Base-by-base conservation (phyloP, 2,329 filamentous ascomycete genomes). In the Epichloe uncinata region DNA sequence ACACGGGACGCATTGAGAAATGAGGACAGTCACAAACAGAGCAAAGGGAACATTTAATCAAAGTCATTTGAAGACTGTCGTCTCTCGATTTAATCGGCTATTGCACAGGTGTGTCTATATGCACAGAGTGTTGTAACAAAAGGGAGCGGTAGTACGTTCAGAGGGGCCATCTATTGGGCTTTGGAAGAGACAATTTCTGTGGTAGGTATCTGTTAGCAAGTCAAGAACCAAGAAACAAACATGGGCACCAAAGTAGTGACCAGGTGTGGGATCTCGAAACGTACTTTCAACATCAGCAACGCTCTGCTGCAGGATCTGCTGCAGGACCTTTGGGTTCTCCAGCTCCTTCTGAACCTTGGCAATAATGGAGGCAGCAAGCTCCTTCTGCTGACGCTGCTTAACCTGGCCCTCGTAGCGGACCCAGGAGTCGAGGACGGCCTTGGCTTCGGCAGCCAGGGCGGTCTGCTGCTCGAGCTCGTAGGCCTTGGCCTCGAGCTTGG, bases 331-430 rank as follows among this genome's bases (percentile, higher is more conserved):
- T 70, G 94, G 93, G 80, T 86, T 96, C 80, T 96, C 87, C 52
- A 98, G 82, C 79, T 97, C 91, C 82, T 97, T 97, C 73, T 87
- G 84, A 67, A 97, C 93, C 82, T 96, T 98, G 77, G 85, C 82
- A 65, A 98, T 97, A 71, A 98, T 78, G 70, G 75, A 81, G 67
- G 95, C 83, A 57, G 93, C 88, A 58, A 98, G 82, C 79, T 98
- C 93, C 73, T 79, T 84, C 81, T 98, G 93, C 78, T 98, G 89
- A 70, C 93, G 85, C 77, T 91, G 85, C 86, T 97, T 98, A 66
- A 98, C 90, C 78, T 97, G 93, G 63, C 86, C 77, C 78, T 98
- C 93, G 73, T 98, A 98, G 69, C 93, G 86, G 57, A 97, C 90
- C 94, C 93, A 98, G 52, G 89, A 96, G 70, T 98, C 93, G 58